Conservation (phyloP, 208 protist species). For the Leishmania lainsoni region DNA sequence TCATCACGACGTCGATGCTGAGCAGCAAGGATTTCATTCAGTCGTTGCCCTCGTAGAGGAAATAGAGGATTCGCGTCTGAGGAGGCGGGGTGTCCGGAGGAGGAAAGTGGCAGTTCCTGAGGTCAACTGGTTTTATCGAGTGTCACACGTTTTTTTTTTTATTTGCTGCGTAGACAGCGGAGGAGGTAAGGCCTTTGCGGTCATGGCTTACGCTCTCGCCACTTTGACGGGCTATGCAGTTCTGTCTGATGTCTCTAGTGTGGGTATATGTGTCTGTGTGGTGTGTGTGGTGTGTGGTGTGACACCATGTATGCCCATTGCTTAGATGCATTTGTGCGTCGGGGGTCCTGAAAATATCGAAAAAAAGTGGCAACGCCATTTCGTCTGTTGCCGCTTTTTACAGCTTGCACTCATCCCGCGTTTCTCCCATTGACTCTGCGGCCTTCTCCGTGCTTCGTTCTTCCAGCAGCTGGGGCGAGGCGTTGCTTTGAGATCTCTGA, state of each 20-base stretch:
- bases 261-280: constrained; percentile 1
- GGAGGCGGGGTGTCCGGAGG: not conserved
- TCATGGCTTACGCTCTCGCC: not conserved
- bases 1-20: constrained; percentile 80
- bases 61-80: not conserved
- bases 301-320: not conserved
- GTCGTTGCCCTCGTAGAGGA: constrained; percentile 41
- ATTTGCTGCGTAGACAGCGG: not conserved
- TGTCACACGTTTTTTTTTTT: not conserved
- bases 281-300: not conserved
- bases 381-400: not conserved
- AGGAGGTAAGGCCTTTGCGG: not conserved
- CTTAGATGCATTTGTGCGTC: not conserved
- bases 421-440: not conserved
- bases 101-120: not conserved
- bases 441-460: not conserved
- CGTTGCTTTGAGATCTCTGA: constrained; percentile 9
- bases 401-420: not conserved
- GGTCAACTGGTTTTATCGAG: not conserved
- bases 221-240: not conserved
- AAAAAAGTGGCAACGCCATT: not conserved
- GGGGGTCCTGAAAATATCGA: not conserved
- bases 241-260: not conserved
- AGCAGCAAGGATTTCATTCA: constrained; percentile 80
- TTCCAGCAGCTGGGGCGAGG: not conserved